Base-by-base conservation (phyloP, 306 rosid genomes). In the Amphicarpaea edgeworthii region DNA sequence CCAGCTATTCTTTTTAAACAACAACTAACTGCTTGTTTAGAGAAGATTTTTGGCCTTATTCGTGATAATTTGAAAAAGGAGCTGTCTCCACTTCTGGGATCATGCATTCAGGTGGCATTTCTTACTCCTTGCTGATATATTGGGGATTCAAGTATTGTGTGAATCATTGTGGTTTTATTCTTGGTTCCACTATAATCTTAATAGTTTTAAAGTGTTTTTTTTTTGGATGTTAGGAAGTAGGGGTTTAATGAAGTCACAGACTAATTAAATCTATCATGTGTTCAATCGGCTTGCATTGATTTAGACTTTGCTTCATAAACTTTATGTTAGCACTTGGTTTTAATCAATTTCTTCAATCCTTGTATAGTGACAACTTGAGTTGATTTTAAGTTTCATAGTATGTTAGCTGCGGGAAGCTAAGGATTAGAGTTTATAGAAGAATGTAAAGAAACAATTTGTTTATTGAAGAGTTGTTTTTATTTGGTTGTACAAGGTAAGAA, bases 61-160 rank as follows among this genome's bases (percentile, higher is more conserved):
- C 93, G 97, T 60, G 97, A 93, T 79, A 90, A 85, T 83, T 86
- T 93, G 87, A 93, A 93, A 82, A 93, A 88, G 81, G 97, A 93
- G 59, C 82, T 93, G 75, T 73, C 94, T 78, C 97, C 97, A 12
- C 84, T 93, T 42, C 77, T 93, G 84, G 77, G 86, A 67, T 85
- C 70, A 41, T 93, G 97, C 83, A 90, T 93, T 87, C 97, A 93
- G 97, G 97, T 93, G 68, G 45, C 58, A 47, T 32, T 68, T 85
- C 77, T 68, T 70, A 2, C 51, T 32, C 76, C 50, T 51, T n/a
- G 37, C 34, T 70, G 50, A 70, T 70, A 53, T 34, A 19, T 51
- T 34, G 49, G 15, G 26, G 63, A 51, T 70, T 19, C 50, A 51
- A 50, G 62, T 19, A 9, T 20, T 66, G 3, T 47, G 17, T 62